Evolutionary conservation across 2,329 filamentous ascomycete genomes (phyloP).

Genomic region (Sarocladium brachiariae): DNA sequence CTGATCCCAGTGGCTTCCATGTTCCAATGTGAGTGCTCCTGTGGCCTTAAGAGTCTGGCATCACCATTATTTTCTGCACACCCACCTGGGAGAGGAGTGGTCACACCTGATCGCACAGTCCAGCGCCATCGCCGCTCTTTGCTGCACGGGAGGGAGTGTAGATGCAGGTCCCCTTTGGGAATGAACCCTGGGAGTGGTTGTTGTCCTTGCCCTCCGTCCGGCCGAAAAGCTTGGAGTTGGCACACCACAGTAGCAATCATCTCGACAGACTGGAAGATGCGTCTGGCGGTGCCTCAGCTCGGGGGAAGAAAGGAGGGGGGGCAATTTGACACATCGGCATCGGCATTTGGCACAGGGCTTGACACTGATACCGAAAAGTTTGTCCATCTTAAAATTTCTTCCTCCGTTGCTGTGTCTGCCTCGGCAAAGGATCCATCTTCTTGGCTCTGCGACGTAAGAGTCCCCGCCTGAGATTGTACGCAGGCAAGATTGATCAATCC

Average conservation of each 20-base stretch:
- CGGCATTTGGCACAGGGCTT: neutral
- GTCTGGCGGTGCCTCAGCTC: neutral
- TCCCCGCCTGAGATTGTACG: too few relatives aligned
- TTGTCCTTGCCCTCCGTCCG: neutral
- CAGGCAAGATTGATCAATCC: too few relatives aligned
- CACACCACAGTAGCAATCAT: neutral
- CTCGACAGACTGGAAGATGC: neutral
- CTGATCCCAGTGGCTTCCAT: too few relatives aligned
- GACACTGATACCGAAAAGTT: neutral
- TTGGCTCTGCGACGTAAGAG: neutral
- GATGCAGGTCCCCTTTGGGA: slow-evolving; percentile 5
- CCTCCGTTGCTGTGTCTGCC: too few relatives aligned
- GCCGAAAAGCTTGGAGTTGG: neutral
- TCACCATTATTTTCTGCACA: slow-evolving; percentile 5
- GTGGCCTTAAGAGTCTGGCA: too few relatives aligned
- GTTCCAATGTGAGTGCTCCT: too few relatives aligned
- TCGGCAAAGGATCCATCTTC: too few relatives aligned
- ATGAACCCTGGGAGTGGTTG: neutral
- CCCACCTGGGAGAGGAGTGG: neutral
- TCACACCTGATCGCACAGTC: neutral
- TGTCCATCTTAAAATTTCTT: neutral
- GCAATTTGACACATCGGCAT: neutral
- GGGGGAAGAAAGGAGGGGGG: too few relatives aligned
- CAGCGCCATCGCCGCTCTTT: neutral
- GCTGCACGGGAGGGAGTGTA: neutral